These are phyloP conservation scores for Ichthyophthirius multifiliis DNA, from an alignment of 169 alveolate species.

Conservation along the genomic window DNA sequence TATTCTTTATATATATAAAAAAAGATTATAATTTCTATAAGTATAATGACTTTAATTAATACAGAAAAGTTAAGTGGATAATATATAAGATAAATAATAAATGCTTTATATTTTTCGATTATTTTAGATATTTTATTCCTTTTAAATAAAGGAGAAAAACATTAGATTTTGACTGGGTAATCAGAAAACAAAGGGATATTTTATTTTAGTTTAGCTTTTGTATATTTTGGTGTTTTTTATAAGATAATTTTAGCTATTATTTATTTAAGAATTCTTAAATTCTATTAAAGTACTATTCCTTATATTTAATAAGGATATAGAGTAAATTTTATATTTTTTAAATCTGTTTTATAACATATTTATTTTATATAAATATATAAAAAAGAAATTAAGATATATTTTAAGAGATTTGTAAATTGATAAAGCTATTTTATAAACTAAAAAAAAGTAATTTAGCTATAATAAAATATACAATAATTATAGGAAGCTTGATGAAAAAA, in stretches of 20 bases:
- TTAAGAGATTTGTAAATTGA: not conserved
- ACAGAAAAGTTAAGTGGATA: not conserved
- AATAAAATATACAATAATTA: not conserved
- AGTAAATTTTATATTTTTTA: not conserved
- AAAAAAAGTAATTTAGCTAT: not conserved
- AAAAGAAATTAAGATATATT: slow-evolving; percentile 1
- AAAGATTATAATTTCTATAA: not conserved
- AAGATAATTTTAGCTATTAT: not conserved
- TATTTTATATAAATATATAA: not conserved
- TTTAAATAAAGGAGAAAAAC: not conserved
- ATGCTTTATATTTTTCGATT: not conserved
- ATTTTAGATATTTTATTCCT: not conserved
- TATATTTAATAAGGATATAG: not conserved
- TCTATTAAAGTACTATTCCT: not conserved
- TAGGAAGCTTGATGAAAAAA: not conserved
- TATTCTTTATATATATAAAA: not conserved
- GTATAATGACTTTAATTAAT: not conserved
- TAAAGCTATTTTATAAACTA: not conserved
- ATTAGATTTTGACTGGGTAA: not conserved
- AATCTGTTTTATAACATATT: not conserved
- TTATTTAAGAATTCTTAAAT: not conserved
- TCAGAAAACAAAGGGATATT: not conserved
- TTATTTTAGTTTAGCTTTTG: not conserved
- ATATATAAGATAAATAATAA: not conserved
- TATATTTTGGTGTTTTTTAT: not conserved